Evolutionary conservation across 2,329 filamentous ascomycete species (phyloP).

Genomic region (Microsporum canis): DNA sequence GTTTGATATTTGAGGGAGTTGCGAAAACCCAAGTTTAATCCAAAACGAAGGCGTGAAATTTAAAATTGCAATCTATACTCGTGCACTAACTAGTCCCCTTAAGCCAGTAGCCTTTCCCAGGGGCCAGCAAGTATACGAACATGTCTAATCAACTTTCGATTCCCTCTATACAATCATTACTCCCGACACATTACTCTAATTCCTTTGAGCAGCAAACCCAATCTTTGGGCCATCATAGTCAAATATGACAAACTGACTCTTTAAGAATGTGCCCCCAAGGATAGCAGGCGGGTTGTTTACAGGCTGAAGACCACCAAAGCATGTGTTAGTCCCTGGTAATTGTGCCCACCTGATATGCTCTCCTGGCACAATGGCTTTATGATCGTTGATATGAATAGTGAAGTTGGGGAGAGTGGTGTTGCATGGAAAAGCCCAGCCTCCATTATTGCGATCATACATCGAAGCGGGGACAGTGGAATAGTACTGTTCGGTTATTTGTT

Average conservation of each 20-base stretch:
- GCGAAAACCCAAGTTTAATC: too few species aligned
- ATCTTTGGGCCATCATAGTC: conserved; percentile 21
- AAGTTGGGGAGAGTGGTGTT: conserved; percentile 43
- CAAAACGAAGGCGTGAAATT: background rate
- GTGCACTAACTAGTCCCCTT: background rate
- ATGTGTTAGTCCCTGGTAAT: conserved; percentile 33
- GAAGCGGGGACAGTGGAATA: conserved; percentile 46
- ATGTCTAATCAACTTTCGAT: too few species aligned
- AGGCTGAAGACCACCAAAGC: conserved; percentile 49
- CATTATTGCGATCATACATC: conserved; percentile 31
- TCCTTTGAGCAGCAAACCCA: conserved; percentile 10
- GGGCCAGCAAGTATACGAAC: too few species aligned
- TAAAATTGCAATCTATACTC: background rate
- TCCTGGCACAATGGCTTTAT: conserved; percentile 45
- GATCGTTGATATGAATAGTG: conserved; percentile 40
- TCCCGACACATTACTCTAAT: background rate
- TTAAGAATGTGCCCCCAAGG: conserved; percentile 49
- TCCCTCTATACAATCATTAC: background rate
- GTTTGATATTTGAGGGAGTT: too few species aligned
- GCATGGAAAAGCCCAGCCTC: conserved; percentile 49
- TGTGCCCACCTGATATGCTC: conserved; percentile 44
- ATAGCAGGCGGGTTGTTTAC: conserved; percentile 44
- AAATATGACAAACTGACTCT: conserved; percentile 51
- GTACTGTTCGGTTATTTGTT: conserved; percentile 46
- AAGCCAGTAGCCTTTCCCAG: too few species aligned